These are phyloP conservation scores for Poronia punctata DNA, from an alignment of 495 filamentous ascomycete genomes.

Conservation along the genomic window DNA sequence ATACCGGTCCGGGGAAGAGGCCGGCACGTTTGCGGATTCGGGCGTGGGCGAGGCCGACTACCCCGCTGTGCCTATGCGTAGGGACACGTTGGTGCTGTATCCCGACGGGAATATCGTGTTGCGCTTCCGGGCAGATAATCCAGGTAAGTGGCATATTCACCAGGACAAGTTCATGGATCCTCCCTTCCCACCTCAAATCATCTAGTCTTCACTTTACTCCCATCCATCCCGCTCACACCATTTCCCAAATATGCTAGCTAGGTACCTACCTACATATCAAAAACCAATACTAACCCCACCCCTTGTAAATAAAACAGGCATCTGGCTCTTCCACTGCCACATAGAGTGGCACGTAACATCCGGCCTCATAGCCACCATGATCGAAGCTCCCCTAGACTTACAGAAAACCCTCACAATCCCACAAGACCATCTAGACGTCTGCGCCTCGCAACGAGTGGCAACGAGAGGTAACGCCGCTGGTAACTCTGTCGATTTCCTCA, in stretches of 20 bases:
- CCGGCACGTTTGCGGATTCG: constrained; percentile 36
- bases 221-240: too few relatives aligned
- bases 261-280: not conserved
- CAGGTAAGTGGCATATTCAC: constrained; percentile 52
- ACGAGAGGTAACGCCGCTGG: constrained; percentile 69
- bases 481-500: constrained; percentile 55
- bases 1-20: constrained; percentile 36
- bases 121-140: constrained; percentile 62
- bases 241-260: not conserved
- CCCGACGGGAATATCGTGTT: constrained; percentile 55
- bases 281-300: not conserved
- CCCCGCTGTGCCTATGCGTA: constrained; percentile 38
- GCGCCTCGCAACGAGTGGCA: constrained; percentile 40
- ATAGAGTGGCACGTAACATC: constrained; percentile 63
- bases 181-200: too few relatives aligned
- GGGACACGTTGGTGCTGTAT: constrained; percentile 51
- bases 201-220: too few relatives aligned
- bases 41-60: constrained; percentile 37
- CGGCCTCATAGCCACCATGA: constrained; percentile 62
- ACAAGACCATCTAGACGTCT: constrained; percentile 54
- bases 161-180: constrained; percentile 49
- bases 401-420: constrained; percentile 59
- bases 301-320: constrained; percentile 28
- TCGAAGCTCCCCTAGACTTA: constrained; percentile 52
- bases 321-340: constrained; percentile 72